A percentile compares a stretch with the other conserved stretches of the same genome.
phyloP scores from a whole-genome alignment of 2,329 filamentous ascomycete genomes.

The Monosporascus sp. region DNA sequence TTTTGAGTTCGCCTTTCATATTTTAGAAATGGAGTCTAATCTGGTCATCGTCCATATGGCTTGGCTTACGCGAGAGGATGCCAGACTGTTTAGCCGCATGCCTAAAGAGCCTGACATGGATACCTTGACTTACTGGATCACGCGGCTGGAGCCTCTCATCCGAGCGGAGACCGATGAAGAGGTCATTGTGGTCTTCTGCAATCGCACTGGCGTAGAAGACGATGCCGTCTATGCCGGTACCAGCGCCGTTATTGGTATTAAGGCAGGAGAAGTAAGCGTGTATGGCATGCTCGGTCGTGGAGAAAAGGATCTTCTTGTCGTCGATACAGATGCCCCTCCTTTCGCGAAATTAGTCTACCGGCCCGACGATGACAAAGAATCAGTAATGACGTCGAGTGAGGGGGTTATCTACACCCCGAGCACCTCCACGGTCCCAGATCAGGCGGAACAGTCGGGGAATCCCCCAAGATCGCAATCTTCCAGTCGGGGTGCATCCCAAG shows the following conservation, averaged over 20 bases:
- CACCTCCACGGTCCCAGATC: background rate
- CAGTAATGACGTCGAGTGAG: slow-evolving; percentile 1
- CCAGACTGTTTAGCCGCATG: slow-evolving; percentile 37
- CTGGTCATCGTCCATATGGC: slow-evolving; percentile 72
- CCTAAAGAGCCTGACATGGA: slow-evolving; percentile 64
- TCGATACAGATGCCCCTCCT: slow-evolving; percentile 52
- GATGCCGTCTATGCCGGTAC: slow-evolving; percentile 68
- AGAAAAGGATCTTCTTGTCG: slow-evolving; percentile 62
- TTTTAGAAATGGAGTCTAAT: slow-evolving; percentile 51
- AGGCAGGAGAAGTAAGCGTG: slow-evolving; percentile 59
- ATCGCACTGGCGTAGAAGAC: slow-evolving; percentile 63
- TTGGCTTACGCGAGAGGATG: slow-evolving; percentile 62
- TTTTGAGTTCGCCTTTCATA: slow-evolving; percentile 51
- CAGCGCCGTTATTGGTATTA: slow-evolving; percentile 64
- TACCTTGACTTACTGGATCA: slow-evolving; percentile 71
- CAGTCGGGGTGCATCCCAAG: background rate
- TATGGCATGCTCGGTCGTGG: slow-evolving; percentile 69
- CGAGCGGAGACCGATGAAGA: slow-evolving; percentile 48
- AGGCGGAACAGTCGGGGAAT: background rate
- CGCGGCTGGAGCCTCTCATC: slow-evolving; percentile 63
- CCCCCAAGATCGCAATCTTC: background rate
- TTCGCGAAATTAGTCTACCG: slow-evolving; percentile 41
- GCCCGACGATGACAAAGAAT: slow-evolving; percentile 17
- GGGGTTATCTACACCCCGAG: slow-evolving; percentile 1
- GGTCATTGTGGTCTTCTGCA: slow-evolving; percentile 65